Evolutionary conservation across 257 asterid genomes (phyloP).

Genomic region (Fraxinus pennsylvanica): DNA sequence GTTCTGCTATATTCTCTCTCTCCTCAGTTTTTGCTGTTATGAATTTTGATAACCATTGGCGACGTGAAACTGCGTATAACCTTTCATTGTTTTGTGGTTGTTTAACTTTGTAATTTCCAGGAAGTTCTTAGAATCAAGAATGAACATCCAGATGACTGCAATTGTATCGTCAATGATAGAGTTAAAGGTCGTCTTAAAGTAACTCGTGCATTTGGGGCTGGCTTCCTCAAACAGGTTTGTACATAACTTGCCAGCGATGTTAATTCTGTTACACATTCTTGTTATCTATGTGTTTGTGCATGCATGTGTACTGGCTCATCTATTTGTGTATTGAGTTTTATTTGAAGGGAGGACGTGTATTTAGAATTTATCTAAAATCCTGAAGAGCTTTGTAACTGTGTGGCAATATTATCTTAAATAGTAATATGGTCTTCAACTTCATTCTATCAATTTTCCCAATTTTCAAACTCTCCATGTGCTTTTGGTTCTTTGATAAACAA

Average conservation of each 20-base stretch:
- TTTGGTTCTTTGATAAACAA: not conserved
- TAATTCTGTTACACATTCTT: not conserved
- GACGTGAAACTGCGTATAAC: conserved; percentile 18
- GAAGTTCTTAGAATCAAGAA: conserved; percentile 86
- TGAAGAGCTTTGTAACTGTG: not conserved
- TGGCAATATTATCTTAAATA: not conserved
- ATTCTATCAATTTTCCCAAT: not conserved
- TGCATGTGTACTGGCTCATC: not conserved
- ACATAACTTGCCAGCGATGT: conserved; percentile 19
- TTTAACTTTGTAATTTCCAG: conserved; percentile 42
- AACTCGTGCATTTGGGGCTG: conserved; percentile 99
- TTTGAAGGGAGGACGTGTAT: not conserved
- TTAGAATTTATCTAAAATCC: not conserved
- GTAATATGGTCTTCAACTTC: not conserved
- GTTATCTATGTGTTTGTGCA: conserved; percentile 10
- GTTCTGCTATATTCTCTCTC: conserved; percentile 14
- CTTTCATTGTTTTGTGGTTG: conserved; percentile 13
- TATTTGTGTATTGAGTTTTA: conserved; percentile 14
- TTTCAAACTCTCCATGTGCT: not conserved
- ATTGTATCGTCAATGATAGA: conserved; percentile 88
- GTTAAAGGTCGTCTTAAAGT: conserved; percentile 97
- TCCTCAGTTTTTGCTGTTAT: conserved; percentile 1
- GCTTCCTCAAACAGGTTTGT: conserved; percentile 88
- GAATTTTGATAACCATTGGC: not conserved
- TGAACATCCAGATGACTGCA: conserved; percentile 94